These are phyloP conservation scores for Penicilliopsis zonata DNA, from an alignment of 495 filamentous ascomycete genomes.

Conservation along the genomic window DNA sequence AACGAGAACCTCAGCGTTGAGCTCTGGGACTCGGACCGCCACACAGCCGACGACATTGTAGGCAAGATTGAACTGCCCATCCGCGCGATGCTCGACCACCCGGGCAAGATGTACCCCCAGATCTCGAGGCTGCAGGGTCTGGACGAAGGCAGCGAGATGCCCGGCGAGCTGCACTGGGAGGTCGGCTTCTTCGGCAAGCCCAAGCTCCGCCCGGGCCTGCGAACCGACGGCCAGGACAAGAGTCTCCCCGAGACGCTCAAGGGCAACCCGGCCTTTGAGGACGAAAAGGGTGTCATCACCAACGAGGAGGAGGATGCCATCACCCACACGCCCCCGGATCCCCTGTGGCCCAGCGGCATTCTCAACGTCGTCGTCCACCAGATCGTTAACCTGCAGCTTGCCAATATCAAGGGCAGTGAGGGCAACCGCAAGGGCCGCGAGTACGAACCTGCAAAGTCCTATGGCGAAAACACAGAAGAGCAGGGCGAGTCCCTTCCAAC, in stretches of 20 bases:
- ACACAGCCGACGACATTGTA: conserved; percentile 84
- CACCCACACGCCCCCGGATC: conserved; percentile 82
- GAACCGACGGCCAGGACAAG: conserved; percentile 75
- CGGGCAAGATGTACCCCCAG: conserved; percentile 83
- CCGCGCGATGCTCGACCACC: conserved; percentile 88
- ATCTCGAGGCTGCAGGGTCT: conserved; percentile 73
- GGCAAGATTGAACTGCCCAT: conserved; percentile 90
- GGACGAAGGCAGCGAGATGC: conserved; percentile 77
- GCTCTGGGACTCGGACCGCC: conserved; percentile 86
- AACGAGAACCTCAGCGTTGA: conserved; percentile 88
- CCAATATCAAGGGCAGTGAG: conserved; percentile 52
- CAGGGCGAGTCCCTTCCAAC: conserved; percentile 65
- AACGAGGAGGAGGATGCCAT: conserved; percentile 71
- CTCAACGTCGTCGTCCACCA: conserved; percentile 79
- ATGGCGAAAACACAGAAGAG: conserved; percentile 74
- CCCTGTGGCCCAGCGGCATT: conserved; percentile 83
- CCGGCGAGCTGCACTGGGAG: conserved; percentile 89
- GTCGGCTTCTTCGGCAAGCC: conserved; percentile 91
- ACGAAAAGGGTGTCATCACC: conserved; percentile 74
- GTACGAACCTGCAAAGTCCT: conserved; percentile 81
- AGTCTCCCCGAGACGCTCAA: conserved; percentile 60
- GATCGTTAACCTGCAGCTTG: conserved; percentile 84
- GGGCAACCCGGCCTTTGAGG: conserved; percentile 67
- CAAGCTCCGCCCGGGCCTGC: conserved; percentile 65
- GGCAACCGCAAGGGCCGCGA: conserved; percentile 64